Base-by-base conservation (phyloP, 495 filamentous ascomycete species). In the Xylaria grammica region DNA sequence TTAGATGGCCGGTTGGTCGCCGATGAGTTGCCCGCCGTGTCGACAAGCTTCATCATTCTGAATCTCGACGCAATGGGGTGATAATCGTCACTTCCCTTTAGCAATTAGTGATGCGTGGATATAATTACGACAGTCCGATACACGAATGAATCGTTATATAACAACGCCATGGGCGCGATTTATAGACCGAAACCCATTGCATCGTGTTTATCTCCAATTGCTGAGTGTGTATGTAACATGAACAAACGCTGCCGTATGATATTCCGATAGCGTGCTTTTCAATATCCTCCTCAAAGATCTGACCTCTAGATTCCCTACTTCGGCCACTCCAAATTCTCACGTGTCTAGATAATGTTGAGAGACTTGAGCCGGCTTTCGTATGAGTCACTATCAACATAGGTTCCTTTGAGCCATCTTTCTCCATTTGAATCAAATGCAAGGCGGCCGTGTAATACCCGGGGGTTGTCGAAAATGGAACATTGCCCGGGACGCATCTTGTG, bases 401-500 rank as follows among this genome's bases (percentile, higher is more conserved):
- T 81, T 3, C 94, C 94, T 71, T 91, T 92, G 22, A 97, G 74
- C 92, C 92, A 96, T 51, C 93, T 78, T 53, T 86, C 82, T 5
- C 87, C 87, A 1, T 82, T 44, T 8, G 84, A 77, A 66, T 90
- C 82, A 76, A 97, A 98, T 42, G 85, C 81, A 9, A 78, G 80
- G 26, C 94, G 81, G 0, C 90, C 94, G 78, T 98, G 94, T 38
- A 94, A 71, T 4, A 94, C 78, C 8, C 92, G 82, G 24, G 86
- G 75, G 71, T 98, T 98, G 67, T 93, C 86, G 74, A 98, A 97
- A 17, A 98, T 84, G 29, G 90, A 92, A 67, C 91, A 94, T 62
- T 94, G 87, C 8, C 94, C 94, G 8, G 89, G 87, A 45, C 88
- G 73, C 65, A 98, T 73, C 72, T 87, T 90, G 46, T 90, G 76